Conservation (phyloP, 352 stramenopile genomes). For the Lagenidium giganteum region DNA sequence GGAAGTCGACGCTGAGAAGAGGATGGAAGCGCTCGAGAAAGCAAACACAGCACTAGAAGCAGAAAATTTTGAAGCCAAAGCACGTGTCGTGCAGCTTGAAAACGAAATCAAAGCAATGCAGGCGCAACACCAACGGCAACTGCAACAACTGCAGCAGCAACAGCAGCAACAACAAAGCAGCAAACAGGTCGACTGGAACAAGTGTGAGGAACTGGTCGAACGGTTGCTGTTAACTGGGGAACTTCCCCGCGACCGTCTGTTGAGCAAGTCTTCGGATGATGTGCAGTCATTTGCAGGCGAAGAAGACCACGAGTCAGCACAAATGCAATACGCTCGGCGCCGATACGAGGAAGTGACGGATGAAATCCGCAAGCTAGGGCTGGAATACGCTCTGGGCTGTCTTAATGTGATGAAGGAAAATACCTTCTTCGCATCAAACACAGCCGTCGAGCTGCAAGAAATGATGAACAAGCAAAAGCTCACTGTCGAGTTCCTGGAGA, state of each 20-base stretch:
- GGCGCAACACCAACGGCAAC: slow-evolving; percentile 23
- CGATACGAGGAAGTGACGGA: slow-evolving; percentile 19
- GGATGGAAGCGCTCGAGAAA: slow-evolving; percentile 44
- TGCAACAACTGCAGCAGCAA: slow-evolving; percentile 23
- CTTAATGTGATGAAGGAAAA: slow-evolving; percentile 60
- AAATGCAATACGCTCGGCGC: slow-evolving; percentile 3
- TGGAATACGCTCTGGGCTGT: slow-evolving; percentile 48
- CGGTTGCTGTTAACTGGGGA: slow-evolving; percentile 40
- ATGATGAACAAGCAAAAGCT: slow-evolving; percentile 44
- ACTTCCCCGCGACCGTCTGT: slow-evolving; percentile 24
- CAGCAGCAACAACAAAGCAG: slow-evolving; percentile 18
- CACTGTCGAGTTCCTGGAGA: slow-evolving; percentile 48
- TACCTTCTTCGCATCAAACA: slow-evolving; percentile 60
- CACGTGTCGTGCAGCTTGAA: slow-evolving; percentile 39
- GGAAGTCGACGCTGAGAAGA: slow-evolving; percentile 63
- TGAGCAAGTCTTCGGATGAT: too few species aligned
- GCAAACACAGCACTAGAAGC: slow-evolving; percentile 39
- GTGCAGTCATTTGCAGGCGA: too few species aligned
- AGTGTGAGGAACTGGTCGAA: slow-evolving; percentile 58
- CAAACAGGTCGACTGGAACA: slow-evolving; percentile 35
- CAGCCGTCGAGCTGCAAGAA: slow-evolving; percentile 54
- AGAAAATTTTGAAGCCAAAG: slow-evolving; percentile 35
- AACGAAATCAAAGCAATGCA: slow-evolving; percentile 27
- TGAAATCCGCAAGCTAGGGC: slow-evolving; percentile 35
- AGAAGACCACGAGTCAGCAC: slow-evolving; percentile 10